Conservation (phyloP, 2,329 filamentous ascomycete genomes). For the Arthrobotrys pseudoclavata region DNA sequence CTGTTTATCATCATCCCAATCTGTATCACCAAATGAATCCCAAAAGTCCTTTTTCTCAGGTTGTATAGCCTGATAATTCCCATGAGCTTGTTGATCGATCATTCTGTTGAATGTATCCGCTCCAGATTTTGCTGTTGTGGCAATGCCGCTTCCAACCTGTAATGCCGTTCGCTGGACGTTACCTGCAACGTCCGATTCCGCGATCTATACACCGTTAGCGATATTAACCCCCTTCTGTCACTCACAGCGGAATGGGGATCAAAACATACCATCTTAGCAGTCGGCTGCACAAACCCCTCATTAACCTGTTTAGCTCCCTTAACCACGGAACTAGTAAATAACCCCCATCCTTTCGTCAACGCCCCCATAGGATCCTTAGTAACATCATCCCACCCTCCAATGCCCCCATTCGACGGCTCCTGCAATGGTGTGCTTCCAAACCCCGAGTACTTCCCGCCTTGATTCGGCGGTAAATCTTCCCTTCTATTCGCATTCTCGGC, state of each 20-base stretch:
- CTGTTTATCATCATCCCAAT: slow-evolving; percentile 65
- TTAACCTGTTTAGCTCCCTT: slow-evolving; percentile 94
- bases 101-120: slow-evolving; percentile 76
- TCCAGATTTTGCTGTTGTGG: slow-evolving; percentile 65
- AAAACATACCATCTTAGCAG: slow-evolving; percentile 80
- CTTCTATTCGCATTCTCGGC: slow-evolving; percentile 83
- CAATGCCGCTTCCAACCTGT: slow-evolving; percentile 40
- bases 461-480: slow-evolving; percentile 82
- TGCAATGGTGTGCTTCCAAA: slow-evolving; percentile 80
- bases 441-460: slow-evolving; percentile 91
- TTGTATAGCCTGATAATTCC: slow-evolving; percentile 67
- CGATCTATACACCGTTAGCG: slow-evolving; percentile 71
- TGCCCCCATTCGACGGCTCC: slow-evolving; percentile 68
- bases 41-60: slow-evolving; percentile 85
- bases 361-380: slow-evolving; percentile 91
- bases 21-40: slow-evolving; percentile 85
- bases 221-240: not conserved
- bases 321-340: slow-evolving; percentile 88
- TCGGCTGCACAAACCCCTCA: slow-evolving; percentile 91
- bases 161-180: slow-evolving; percentile 69
- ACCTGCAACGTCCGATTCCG: slow-evolving; percentile 81
- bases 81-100: slow-evolving; percentile 72
- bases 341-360: slow-evolving; percentile 91
- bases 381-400: slow-evolving; percentile 78
- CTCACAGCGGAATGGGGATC: not conserved